These are phyloP conservation scores for Medicago lupulina DNA, from an alignment of 306 rosid genomes.

Conservation along the genomic window DNA sequence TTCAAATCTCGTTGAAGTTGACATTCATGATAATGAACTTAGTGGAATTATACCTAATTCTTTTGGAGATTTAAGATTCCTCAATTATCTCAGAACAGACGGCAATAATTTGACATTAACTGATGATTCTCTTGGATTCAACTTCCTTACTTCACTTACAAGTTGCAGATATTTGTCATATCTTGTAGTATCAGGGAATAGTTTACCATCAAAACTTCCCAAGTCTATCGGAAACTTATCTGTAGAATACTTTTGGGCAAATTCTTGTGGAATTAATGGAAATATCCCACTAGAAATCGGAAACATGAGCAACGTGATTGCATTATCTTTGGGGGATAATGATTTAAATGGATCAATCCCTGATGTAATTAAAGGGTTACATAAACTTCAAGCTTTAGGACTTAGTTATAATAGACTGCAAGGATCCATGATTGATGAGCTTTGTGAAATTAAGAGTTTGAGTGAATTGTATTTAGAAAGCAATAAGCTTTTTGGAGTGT, in stretches of 20 bases:
- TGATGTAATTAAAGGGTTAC: conserved; percentile 16
- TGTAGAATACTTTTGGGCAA: background rate
- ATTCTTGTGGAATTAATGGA: conserved; percentile 5
- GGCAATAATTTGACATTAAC: background rate
- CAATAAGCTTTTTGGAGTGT: conserved; percentile 35
- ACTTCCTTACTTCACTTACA: background rate
- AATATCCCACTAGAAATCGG: conserved; percentile 39
- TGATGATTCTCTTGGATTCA: background rate
- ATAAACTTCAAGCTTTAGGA: conserved; percentile 29
- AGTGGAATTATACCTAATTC: conserved; percentile 8
- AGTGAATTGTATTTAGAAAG: background rate
- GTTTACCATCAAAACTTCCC: conserved; percentile 10
- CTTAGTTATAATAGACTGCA: conserved; percentile 30
- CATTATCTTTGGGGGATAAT: background rate
- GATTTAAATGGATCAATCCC: conserved; percentile 29
- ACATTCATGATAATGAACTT: background rate
- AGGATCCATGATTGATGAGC: conserved; percentile 34
- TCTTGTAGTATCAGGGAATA: background rate
- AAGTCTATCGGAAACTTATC: conserved; percentile 36
- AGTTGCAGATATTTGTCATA: background rate
- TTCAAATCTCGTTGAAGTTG: background rate
- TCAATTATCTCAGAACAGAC: background rate
- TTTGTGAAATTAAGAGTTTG: conserved; percentile 41
- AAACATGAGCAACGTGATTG: conserved; percentile 31
- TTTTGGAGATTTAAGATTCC: background rate